These are phyloP conservation scores for Helicocarpus griseus DNA, from an alignment of 2,329 filamentous ascomycete genomes.

Conservation along the genomic window DNA sequence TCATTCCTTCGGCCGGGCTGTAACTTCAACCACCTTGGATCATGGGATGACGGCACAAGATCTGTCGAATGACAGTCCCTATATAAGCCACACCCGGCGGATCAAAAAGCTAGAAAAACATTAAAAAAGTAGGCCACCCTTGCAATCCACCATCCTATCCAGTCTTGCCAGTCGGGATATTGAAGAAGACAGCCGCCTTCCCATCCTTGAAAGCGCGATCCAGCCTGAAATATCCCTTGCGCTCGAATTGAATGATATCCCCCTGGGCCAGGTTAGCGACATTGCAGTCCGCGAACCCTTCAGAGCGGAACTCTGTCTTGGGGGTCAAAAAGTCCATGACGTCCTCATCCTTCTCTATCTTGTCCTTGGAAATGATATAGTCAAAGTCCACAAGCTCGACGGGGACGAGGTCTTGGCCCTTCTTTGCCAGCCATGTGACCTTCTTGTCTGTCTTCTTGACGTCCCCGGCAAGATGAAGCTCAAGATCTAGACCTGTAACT, in stretches of 20 bases:
- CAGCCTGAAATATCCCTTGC: slow-evolving; percentile 83
- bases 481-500: slow-evolving; percentile 63
- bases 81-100: too few relatives aligned
- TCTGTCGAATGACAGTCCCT: too few relatives aligned
- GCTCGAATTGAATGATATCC: slow-evolving; percentile 91
- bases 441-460: slow-evolving; percentile 96
- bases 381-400: slow-evolving; percentile 91
- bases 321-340: slow-evolving; percentile 75
- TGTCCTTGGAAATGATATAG: slow-evolving; percentile 90
- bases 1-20: too few relatives aligned
- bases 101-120: too few relatives aligned
- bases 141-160: neutral
- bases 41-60: too few relatives aligned
- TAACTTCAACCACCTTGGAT: too few relatives aligned
- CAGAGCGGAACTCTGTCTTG: slow-evolving; percentile 62
- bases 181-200: slow-evolving; percentile 54
- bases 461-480: slow-evolving; percentile 86
- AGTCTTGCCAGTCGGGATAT: slow-evolving; percentile 57
- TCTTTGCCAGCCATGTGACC: slow-evolving; percentile 74
- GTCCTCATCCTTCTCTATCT: slow-evolving; percentile 77
- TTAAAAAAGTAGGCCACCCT: too few relatives aligned
- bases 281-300: slow-evolving; percentile 71
- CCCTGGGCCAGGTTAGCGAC: slow-evolving; percentile 68
- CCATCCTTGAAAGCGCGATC: slow-evolving; percentile 55
- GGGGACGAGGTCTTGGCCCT: slow-evolving; percentile 65